Conservation (phyloP, 495 filamentous ascomycete genomes). For the Hypoxylon lienhwacheense region DNA sequence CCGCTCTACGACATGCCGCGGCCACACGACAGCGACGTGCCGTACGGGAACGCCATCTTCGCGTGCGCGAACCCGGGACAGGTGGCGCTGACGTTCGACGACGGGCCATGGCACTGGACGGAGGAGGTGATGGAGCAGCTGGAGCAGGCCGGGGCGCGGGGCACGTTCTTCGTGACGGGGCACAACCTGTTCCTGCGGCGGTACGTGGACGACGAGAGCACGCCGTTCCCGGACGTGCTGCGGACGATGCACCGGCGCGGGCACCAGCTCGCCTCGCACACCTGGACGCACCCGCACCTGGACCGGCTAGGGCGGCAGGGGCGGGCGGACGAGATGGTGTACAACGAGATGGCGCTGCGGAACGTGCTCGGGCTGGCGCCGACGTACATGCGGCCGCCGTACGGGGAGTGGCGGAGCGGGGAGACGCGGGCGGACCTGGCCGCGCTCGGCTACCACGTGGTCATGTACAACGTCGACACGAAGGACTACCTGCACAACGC, state of each 20-base stretch:
- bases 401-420: slow-evolving; percentile 57
- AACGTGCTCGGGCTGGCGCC: slow-evolving; percentile 68
- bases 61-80: slow-evolving; percentile 61
- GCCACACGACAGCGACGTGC: slow-evolving; percentile 50
- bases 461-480: slow-evolving; percentile 68
- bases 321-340: slow-evolving; percentile 60
- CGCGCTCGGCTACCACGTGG: slow-evolving; percentile 64
- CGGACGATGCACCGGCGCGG: slow-evolving; percentile 62
- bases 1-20: slow-evolving; percentile 47
- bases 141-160: slow-evolving; percentile 54
- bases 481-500: slow-evolving; percentile 64
- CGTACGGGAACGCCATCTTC: slow-evolving; percentile 61
- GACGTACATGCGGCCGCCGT: slow-evolving; percentile 76
- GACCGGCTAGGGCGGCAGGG: slow-evolving; percentile 51
- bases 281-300: slow-evolving; percentile 72
- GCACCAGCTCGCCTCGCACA: slow-evolving; percentile 73
- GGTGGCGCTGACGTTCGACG: slow-evolving; percentile 70
- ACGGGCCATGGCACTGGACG: slow-evolving; percentile 66
- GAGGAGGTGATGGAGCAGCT: slow-evolving; percentile 60
- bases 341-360: slow-evolving; percentile 68
- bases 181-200: slow-evolving; percentile 52
- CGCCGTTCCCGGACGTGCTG: slow-evolving; percentile 25
- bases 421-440: slow-evolving; percentile 54
- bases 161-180: slow-evolving; percentile 71
- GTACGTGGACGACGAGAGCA: slow-evolving; percentile 42